phyloP scores from a whole-genome alignment of 1,139 yeast genomes.

The Eremothecium cymbalariae region DNA sequence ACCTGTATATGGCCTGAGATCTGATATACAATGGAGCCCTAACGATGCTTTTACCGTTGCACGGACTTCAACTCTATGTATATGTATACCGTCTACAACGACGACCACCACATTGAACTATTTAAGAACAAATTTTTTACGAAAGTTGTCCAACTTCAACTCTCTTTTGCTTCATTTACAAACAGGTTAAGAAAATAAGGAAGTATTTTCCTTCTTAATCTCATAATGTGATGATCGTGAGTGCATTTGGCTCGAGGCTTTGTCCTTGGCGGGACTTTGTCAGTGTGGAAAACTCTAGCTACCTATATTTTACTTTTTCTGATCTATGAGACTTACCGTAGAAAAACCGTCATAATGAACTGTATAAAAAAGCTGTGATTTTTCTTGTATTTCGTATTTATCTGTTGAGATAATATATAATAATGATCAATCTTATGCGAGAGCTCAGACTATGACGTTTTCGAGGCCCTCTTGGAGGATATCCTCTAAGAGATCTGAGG shows the following conservation, averaged over 20 bases:
- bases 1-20: too few relatives aligned
- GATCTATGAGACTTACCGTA: slow-evolving; percentile 20
- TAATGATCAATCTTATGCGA: slow-evolving; percentile 6
- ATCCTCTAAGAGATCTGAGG: slow-evolving; percentile 36
- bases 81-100: too few relatives aligned
- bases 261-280: slow-evolving; percentile 35
- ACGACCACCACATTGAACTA: too few relatives aligned
- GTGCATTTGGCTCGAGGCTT: slow-evolving; percentile 93
- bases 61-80: too few relatives aligned
- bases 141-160: too few relatives aligned
- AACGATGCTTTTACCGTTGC: too few relatives aligned
- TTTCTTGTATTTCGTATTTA: not conserved
- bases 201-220: slow-evolving; percentile 27
- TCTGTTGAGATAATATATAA: slow-evolving; percentile 7
- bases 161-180: too few relatives aligned
- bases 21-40: too few relatives aligned
- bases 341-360: not conserved
- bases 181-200: slow-evolving; percentile 15
- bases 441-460: slow-evolving; percentile 16
- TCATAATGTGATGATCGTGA: slow-evolving; percentile 55
- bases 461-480: slow-evolving; percentile 25
- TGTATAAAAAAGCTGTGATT: not conserved
- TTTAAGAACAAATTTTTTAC: too few relatives aligned
- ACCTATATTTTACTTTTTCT: slow-evolving; percentile 51
- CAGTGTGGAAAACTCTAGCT: slow-evolving; percentile 87